Evolutionary conservation across 345 rosid genomes (phyloP).

Genomic region (Populus ilicifolia): DNA sequence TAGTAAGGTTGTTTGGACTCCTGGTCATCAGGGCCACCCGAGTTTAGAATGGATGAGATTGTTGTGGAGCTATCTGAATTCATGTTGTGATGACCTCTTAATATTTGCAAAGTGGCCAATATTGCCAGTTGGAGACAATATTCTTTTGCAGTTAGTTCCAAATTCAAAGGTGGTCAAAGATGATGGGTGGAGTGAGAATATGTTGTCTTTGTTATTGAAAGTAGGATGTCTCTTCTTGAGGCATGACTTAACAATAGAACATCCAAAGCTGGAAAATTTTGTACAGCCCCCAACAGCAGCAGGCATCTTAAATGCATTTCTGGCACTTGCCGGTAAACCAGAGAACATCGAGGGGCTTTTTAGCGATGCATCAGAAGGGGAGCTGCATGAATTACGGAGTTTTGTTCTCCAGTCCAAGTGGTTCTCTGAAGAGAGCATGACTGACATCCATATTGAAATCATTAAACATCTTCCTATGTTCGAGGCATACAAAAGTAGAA

Average conservation of each 20-base stretch:
- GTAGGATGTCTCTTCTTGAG: conserved; percentile 83
- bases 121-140: conserved; percentile 71
- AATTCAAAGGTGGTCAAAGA: conserved; percentile 68
- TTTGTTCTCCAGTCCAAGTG: conserved; percentile 93
- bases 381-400: conserved; percentile 79
- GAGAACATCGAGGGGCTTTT: conserved; percentile 60
- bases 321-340: conserved; percentile 60
- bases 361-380: conserved; percentile 63
- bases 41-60: conserved; percentile 69
- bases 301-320: conserved; percentile 74
- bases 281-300: conserved; percentile 85
- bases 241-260: conserved; percentile 58
- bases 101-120: conserved; percentile 91
- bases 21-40: conserved; percentile 77
- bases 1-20: conserved; percentile 67
- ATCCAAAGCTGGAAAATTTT: conserved; percentile 70
- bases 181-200: conserved; percentile 95
- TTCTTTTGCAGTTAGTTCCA: conserved; percentile 63
- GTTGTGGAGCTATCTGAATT: conserved; percentile 74
- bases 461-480: conserved; percentile 80
- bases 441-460: conserved; percentile 51
- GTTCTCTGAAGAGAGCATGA: conserved; percentile 71
- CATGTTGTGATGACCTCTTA: conserved; percentile 76
- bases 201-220: conserved; percentile 76
- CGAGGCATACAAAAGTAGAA: conserved; percentile 74